Evolutionary conservation across 495 filamentous ascomycete genomes (phyloP).

Genomic region (Astrocystis sublimbata): DNA sequence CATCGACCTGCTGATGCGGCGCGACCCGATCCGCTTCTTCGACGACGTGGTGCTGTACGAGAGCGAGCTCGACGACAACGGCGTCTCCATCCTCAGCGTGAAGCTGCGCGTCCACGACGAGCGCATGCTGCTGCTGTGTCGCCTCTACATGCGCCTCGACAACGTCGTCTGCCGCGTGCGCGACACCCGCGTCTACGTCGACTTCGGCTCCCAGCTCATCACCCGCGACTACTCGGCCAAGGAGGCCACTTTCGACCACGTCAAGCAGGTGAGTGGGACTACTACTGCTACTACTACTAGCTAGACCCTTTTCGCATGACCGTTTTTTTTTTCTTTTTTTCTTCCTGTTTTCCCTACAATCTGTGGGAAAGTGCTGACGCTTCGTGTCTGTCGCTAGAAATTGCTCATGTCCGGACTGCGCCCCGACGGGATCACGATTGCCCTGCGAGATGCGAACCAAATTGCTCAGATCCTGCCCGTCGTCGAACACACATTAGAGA

Average conservation of each 20-base stretch:
- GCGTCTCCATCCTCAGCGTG: constrained; percentile 80
- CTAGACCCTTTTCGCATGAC: neutral
- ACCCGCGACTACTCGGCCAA: constrained; percentile 84
- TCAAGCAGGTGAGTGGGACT: constrained; percentile 62
- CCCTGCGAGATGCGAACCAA: constrained; percentile 81
- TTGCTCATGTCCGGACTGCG: constrained; percentile 61
- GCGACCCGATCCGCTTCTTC: constrained; percentile 90
- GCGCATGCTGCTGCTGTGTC: constrained; percentile 75
- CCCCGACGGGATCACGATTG: constrained; percentile 70
- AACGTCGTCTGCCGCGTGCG: constrained; percentile 81
- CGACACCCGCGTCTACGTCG: constrained; percentile 90
- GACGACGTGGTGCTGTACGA: constrained; percentile 96
- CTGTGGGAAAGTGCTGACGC: neutral
- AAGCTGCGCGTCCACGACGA: constrained; percentile 92
- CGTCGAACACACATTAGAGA: constrained; percentile 58
- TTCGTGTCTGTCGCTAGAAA: constrained; percentile 50
- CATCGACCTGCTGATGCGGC: constrained; percentile 73
- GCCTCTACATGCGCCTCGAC: constrained; percentile 94
- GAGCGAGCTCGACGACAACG: constrained; percentile 97
- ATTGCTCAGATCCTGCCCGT: constrained; percentile 71
- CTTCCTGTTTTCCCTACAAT: neutral
- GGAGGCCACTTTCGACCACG: constrained; percentile 75
- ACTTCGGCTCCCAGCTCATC: constrained; percentile 79
- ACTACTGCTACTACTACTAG: neutral
- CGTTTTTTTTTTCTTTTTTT: neutral